phyloP scores from a whole-genome alignment of 2,329 filamentous ascomycete genomes.

The Aspergillus aculeatus region DNA sequence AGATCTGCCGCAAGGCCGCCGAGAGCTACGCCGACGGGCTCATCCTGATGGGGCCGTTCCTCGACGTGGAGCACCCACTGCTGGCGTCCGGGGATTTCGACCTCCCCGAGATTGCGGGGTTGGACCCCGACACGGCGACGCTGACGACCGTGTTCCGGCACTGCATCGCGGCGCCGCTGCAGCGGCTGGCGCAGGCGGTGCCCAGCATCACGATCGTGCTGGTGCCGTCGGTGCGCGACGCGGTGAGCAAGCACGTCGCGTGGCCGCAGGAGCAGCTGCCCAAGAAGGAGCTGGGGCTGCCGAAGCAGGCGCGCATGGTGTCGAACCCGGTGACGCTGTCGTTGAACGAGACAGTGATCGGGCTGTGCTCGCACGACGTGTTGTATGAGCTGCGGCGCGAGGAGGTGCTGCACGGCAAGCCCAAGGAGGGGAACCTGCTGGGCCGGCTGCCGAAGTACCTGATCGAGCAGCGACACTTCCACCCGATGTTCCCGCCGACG shows the following conservation, averaged over 20 bases:
- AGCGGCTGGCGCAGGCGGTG: slow-evolving; percentile 66
- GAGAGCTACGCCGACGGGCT: slow-evolving; percentile 74
- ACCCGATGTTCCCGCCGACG: slow-evolving; percentile 80
- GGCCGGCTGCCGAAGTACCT: slow-evolving; percentile 73
- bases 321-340: slow-evolving; percentile 89
- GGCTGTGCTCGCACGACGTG: slow-evolving; percentile 78
- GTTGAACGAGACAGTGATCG: slow-evolving; percentile 82
- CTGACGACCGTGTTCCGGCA: slow-evolving; percentile 80
- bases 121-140: slow-evolving; percentile 75
- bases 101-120: slow-evolving; percentile 63
- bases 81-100: slow-evolving; percentile 79
- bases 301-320: slow-evolving; percentile 72
- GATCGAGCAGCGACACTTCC: slow-evolving; percentile 87
- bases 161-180: slow-evolving; percentile 71
- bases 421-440: slow-evolving; percentile 60
- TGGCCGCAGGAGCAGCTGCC: slow-evolving; percentile 78
- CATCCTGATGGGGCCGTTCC: slow-evolving; percentile 80
- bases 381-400: slow-evolving; percentile 78
- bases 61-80: slow-evolving; percentile 87
- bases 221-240: slow-evolving; percentile 78
- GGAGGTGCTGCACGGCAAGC: slow-evolving; percentile 62
- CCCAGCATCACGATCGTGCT: slow-evolving; percentile 80
- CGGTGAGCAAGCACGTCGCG: slow-evolving; percentile 76
- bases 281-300: slow-evolving; percentile 71
- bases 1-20: slow-evolving; percentile 74